Conservation (phyloP, 345 rosid species). For the Murraya koenigii region DNA sequence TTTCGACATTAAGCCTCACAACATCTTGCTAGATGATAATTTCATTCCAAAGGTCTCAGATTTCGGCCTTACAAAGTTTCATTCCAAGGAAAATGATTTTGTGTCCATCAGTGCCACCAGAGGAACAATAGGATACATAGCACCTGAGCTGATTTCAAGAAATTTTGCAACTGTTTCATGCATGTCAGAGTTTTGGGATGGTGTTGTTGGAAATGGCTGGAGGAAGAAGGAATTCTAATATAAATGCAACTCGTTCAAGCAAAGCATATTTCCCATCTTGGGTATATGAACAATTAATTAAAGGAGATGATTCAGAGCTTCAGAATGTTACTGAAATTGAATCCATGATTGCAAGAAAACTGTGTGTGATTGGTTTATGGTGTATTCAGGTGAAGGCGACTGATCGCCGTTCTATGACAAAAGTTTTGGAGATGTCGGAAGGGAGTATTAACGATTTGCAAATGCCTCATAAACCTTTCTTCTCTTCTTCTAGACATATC, state of each 20-base stretch:
- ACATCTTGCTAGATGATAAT: slow-evolving; percentile 8
- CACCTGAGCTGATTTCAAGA: slow-evolving; percentile 8
- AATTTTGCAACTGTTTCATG: slow-evolving; percentile 3
- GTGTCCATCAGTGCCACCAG: slow-evolving; percentile 7
- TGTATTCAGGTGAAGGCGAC: slow-evolving; percentile 32
- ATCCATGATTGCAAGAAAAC: slow-evolving; percentile 24
- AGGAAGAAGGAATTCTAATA: slow-evolving; percentile 1
- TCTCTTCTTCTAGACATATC: slow-evolving; percentile 18
- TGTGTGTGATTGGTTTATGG: slow-evolving; percentile 37
- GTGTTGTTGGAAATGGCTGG: slow-evolving; percentile 16
- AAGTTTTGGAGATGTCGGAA: slow-evolving; percentile 36
- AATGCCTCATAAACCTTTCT: slow-evolving; percentile 32
- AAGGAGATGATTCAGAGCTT: slow-evolving; percentile 24
- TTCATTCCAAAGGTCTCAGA: slow-evolving; percentile 33
- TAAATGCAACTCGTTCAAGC: slow-evolving; percentile 6
- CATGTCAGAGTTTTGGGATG: slow-evolving; percentile 17
- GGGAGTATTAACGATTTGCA: slow-evolving; percentile 18
- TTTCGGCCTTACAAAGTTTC: slow-evolving; percentile 28
- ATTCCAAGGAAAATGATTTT: slow-evolving; percentile 17
- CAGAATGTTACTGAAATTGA: slow-evolving; percentile 16
- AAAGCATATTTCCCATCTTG: slow-evolving; percentile 16
- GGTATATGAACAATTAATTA: slow-evolving; percentile 23
- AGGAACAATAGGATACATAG: slow-evolving; percentile 21
- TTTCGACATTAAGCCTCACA: slow-evolving; percentile 27
- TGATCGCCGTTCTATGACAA: slow-evolving; percentile 36